Conservation (phyloP, 768 basidiomycete species). For the Phylloporus rhodoxanthus region DNA sequence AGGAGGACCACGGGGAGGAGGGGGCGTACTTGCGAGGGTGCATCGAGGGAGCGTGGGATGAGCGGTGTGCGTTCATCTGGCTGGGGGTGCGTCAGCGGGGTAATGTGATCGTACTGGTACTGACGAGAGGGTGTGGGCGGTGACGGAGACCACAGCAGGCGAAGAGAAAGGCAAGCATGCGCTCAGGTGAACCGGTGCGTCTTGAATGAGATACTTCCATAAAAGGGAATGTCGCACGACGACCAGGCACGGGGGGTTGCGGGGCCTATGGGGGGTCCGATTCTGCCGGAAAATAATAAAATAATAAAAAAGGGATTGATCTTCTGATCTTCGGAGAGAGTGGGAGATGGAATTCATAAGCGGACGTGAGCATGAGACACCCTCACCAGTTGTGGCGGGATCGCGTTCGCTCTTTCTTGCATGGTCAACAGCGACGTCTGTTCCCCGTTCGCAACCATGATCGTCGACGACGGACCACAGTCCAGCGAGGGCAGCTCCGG, state of each 20-base stretch:
- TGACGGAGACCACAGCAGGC: conserved; percentile 25
- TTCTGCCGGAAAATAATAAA: conserved; percentile 20
- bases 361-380: conserved; percentile 41
- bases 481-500: conserved; percentile 75
- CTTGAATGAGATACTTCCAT: background rate
- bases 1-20: background rate
- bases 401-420: conserved; percentile 31
- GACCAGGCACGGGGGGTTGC: conserved; percentile 28
- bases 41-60: conserved; percentile 25
- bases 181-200: background rate
- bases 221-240: conserved; percentile 16
- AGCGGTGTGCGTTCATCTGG: conserved; percentile 24
- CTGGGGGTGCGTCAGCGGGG: conserved; percentile 4
- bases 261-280: conserved; percentile 23
- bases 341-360: conserved; percentile 31
- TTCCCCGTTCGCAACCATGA: conserved; percentile 35
- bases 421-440: conserved; percentile 62
- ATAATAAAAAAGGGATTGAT: conserved; percentile 12
- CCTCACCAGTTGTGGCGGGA: conserved; percentile 40
- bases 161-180: conserved; percentile 27
- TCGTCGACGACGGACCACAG: conserved; percentile 60
- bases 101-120: background rate
- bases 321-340: conserved; percentile 31
- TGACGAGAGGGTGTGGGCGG: conserved; percentile 16
- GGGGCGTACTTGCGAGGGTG: conserved; percentile 19